Evolutionary conservation across 441 rosid genomes (phyloP), one percentile per base, ranked within the genome.

Genomic region (Oxalis stricta): DNA sequence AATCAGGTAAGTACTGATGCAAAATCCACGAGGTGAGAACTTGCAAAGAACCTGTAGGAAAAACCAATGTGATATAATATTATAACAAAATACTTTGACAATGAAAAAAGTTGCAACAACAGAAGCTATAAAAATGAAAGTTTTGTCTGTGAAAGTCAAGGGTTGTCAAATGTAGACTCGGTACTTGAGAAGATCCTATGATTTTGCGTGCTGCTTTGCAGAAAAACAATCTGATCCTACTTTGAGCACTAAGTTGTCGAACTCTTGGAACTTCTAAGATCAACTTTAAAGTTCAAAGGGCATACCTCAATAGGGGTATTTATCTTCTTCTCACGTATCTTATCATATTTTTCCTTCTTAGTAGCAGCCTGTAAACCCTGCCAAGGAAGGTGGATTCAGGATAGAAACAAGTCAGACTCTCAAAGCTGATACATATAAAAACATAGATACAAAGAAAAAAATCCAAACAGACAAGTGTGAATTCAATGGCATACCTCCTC

Each of bases 301-400:
- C 48, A 52, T 58, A 71, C 87, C 93, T 91, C 98, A 34, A 86
- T 85, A 10, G 97, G 94, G 58, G 96, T 89, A 52, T 94, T 77
- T 49, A 80, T 45, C 75, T 89, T 89, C 79, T 89, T 85, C 74
- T 82, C 89, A 58, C 95, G 74, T 52, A 85, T 85, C 72, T 84
- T 82, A 57, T 89, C 95, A 59, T 89, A 89, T 50, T 89, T 84
- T 68, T 77, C 82, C 70, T 84, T 89, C 68, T 89, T 89, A 38
- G 92, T 84, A 44, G 82, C 94, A 48, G 88, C 95, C 68, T 82
- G 84, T 35, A 89, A 63, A 48, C 94, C 95, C 71, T 89, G 98
- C 98, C 98, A 91, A 51, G 96, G 98, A 63, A 85, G 94, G 70
- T n/a, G n/a, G n/a, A 96, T 91, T 63, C 31, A 32, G 52, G 55